phyloP scores from a whole-genome alignment of 2,329 filamentous ascomycete species.

The Penicillium sp. region DNA sequence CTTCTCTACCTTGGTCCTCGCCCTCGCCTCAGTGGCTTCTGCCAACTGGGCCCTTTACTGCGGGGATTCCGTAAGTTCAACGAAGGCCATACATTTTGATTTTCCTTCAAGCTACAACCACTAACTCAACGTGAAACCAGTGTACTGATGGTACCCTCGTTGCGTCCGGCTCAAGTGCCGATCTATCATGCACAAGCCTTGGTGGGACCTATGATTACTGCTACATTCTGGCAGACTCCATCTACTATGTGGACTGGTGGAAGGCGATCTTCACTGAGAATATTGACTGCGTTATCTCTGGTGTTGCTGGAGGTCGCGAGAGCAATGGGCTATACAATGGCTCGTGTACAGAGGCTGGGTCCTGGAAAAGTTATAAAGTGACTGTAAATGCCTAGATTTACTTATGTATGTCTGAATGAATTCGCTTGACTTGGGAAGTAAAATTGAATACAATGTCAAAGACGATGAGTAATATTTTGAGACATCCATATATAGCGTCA shows the following conservation, averaged over 20 bases:
- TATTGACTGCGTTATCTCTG: background rate
- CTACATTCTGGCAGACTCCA: background rate
- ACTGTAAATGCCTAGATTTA: background rate
- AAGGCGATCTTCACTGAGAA: background rate
- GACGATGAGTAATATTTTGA: background rate
- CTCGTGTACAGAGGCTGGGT: background rate
- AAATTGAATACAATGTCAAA: background rate
- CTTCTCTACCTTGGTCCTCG: background rate
- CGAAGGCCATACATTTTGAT: too few species aligned
- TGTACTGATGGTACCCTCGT: background rate
- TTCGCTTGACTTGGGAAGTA: background rate
- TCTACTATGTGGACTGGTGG: background rate
- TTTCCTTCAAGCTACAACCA: background rate
- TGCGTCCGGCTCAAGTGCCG: background rate
- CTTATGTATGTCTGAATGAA: background rate
- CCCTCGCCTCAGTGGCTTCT: background rate
- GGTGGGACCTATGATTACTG: background rate
- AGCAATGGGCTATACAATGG: background rate
- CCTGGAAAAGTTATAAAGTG: background rate
- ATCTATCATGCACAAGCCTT: background rate
- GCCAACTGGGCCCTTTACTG: conserved; percentile 1
- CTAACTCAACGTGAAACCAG: background rate
- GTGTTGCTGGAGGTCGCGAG: background rate
- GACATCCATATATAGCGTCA: background rate
- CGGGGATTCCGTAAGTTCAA: background rate